Conservation (phyloP, 805 yeast genomes). For the Jamesozyma gamospora region DNA sequence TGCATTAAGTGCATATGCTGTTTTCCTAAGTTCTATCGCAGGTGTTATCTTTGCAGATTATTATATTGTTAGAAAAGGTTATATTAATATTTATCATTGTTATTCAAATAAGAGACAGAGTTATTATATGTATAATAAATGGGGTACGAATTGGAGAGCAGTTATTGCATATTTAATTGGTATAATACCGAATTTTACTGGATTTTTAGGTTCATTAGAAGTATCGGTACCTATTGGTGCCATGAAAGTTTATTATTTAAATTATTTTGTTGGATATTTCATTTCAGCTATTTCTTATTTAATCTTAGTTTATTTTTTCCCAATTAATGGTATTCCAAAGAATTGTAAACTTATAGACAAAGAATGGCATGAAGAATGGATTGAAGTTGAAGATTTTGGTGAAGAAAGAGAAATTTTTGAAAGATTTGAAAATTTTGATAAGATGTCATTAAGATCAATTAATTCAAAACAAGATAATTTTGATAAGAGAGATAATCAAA, state of each 20-base stretch:
- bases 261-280: slow-evolving; percentile 68
- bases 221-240: slow-evolving; percentile 77
- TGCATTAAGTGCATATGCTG: slow-evolving; percentile 70
- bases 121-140: slow-evolving; percentile 48
- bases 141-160: slow-evolving; percentile 80
- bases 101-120: slow-evolving; percentile 40
- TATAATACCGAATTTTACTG: slow-evolving; percentile 73
- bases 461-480: background rate
- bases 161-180: slow-evolving; percentile 72
- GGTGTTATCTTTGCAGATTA: slow-evolving; percentile 68
- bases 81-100: slow-evolving; percentile 51
- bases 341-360: slow-evolving; percentile 32
- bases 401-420: slow-evolving; percentile 23
- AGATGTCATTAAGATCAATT: slow-evolving; percentile 17
- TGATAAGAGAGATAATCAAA: background rate
- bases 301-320: slow-evolving; percentile 41
- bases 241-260: slow-evolving; percentile 56
- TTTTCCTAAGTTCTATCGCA: slow-evolving; percentile 73
- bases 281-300: slow-evolving; percentile 48
- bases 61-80: slow-evolving; percentile 64
- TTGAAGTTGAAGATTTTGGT: slow-evolving; percentile 55
- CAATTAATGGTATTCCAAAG: slow-evolving; percentile 40
- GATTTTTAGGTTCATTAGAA: slow-evolving; percentile 77
- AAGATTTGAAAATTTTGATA: slow-evolving; percentile 42
- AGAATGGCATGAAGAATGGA: slow-evolving; percentile 50